These are phyloP conservation scores for Intubia oerlemansii DNA, from an alignment of 2,329 filamentous ascomycete species.

Conservation along the genomic window DNA sequence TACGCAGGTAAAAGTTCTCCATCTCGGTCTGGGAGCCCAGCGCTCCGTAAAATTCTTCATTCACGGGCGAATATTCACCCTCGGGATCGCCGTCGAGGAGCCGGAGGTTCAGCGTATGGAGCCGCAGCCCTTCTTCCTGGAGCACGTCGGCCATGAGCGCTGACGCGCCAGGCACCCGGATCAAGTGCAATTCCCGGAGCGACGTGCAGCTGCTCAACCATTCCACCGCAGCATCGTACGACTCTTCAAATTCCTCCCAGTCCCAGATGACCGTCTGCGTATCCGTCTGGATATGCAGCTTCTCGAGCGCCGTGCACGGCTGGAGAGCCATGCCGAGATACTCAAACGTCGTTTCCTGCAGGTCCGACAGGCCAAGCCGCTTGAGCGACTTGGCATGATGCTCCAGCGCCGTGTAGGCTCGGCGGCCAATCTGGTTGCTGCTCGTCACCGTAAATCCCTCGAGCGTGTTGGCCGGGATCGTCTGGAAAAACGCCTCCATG, in stretches of 20 bases:
- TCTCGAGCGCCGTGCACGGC: slow-evolving; percentile 15
- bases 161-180: not conserved
- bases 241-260: slow-evolving; percentile 9
- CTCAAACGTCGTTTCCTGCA: slow-evolving; percentile 12
- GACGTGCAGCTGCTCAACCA: not conserved
- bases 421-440: slow-evolving; percentile 27
- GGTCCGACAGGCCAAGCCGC: slow-evolving; percentile 12
- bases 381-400: slow-evolving; percentile 16
- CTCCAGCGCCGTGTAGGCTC: slow-evolving; percentile 33
- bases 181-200: not conserved
- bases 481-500: slow-evolving; percentile 34
- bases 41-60: slow-evolving; percentile 27
- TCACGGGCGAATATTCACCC: slow-evolving; percentile 7
- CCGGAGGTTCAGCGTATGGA: slow-evolving; percentile 16
- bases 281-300: slow-evolving; percentile 13
- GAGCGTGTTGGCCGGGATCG: slow-evolving; percentile 33
- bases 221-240: no score
- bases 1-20: slow-evolving; percentile 10
- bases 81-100: slow-evolving; percentile 17
- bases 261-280: slow-evolving; percentile 6
- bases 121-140: slow-evolving; percentile 1
- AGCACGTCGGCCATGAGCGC: slow-evolving; percentile 13
- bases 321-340: slow-evolving; percentile 13
- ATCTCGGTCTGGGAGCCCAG: slow-evolving; percentile 27
- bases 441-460: slow-evolving; percentile 35